Evolutionary conservation across 2,329 filamentous ascomycete genomes (phyloP), one percentile per base, ranked within the genome.

Genomic region (Zasmidium angulare): DNA sequence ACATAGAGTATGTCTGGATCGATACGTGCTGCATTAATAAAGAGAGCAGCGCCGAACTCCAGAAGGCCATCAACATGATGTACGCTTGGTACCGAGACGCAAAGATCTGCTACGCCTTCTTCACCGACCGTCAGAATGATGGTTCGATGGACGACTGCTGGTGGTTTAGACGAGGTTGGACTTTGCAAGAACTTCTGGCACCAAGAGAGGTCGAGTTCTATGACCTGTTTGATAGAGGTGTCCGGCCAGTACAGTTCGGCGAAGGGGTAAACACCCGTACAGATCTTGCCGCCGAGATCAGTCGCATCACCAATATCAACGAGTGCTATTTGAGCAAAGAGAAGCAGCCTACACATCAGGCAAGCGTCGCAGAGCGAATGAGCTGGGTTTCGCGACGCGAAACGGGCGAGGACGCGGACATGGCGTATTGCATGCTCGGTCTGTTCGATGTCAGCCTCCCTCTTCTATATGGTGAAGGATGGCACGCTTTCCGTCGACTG

Each of bases 401-500:
- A 19, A 69, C 68, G 50, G 65, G 59, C 24, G 31, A 60, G 7
- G 48, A 55, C 29, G 71, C 73, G 63, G 71, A 73, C 51, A 56
- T 43, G 11, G 68, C 69, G 1, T 73, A 73, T 52, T 71, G 36
- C 36, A 60, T 74, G 1, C 56, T 65, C 51, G 73, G 67, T 0
- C 51, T 71, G 1, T 68, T 72, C 53, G 62, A 61, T 50, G 59
- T 74, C 1, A 60, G 66, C 22, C 69, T 74, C 66, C 63, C 69
- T 1, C 53, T 71, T 3, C 50, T 70, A 1, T 74, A 74, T 54
- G 72, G 71, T 3, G 71, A 73, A 64, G 69, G 70, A 21, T 49
- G 19, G 11, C 19, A 47, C 14, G 61, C 61, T 2, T 62, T 63
- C 11, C 46, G 46, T 22, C 46, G 46, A 7, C 46, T 49, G 20